Evolutionary conservation across 1,284 basidiomycete genomes (phyloP).

Genomic region (Lentinus polychrous): DNA sequence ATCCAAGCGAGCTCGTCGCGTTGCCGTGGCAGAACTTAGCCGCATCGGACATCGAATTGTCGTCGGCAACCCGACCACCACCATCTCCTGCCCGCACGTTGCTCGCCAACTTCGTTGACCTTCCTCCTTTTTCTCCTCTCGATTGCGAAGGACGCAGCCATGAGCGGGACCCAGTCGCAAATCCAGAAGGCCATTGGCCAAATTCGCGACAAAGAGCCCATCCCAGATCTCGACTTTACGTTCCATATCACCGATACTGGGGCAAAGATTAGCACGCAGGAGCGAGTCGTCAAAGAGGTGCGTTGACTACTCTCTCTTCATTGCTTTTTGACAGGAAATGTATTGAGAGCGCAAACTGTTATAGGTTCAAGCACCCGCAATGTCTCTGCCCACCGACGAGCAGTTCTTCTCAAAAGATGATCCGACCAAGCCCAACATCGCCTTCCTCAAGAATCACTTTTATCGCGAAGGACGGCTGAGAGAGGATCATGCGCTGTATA

Average conservation of each 20-base stretch:
- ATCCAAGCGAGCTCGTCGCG: no score
- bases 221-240: constrained; percentile 80
- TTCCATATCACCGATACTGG: constrained; percentile 88
- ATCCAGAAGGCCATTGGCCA: constrained; percentile 70
- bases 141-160: constrained; percentile 5
- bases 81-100: no score
- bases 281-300: constrained; percentile 82
- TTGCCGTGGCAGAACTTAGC: no score
- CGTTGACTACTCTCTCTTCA: constrained; percentile 13
- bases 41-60: no score
- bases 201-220: constrained; percentile 58
- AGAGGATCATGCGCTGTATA: constrained; percentile 87
- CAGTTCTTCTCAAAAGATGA: constrained; percentile 89
- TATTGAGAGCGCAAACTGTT: no score
- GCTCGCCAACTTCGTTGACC: no score
- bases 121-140: no score
- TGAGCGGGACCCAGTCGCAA: constrained; percentile 38
- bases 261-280: constrained; percentile 77
- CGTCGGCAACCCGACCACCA: no score
- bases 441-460: constrained; percentile 98
- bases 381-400: constrained; percentile 85
- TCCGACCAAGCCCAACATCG: constrained; percentile 84
- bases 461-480: constrained; percentile 91
- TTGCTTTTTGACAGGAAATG: no score
- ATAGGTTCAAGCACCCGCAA: constrained; percentile 86